A percentile compares a stretch with the other conserved stretches of the same genome.
Conservation (phyloP, 176 grass and related monocot species). For the Urochloa ruziziensis region DNA sequence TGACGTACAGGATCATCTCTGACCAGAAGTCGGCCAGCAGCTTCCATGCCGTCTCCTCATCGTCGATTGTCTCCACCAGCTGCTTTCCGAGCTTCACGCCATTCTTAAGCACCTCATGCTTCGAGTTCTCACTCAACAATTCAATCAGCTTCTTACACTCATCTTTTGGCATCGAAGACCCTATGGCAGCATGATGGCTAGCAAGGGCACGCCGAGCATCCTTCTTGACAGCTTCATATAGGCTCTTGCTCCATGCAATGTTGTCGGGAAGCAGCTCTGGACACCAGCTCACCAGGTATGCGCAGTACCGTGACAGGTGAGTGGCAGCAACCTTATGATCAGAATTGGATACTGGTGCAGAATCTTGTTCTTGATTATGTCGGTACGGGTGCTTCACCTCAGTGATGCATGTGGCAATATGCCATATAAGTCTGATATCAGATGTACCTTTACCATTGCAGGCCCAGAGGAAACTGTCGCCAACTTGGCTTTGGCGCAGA, state of each 20-base stretch:
- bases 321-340: neutral
- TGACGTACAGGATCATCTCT: neutral
- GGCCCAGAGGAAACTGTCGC: neutral
- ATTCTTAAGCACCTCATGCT: neutral
- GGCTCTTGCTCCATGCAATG: neutral
- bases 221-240: conserved; percentile 16
- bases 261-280: conserved; percentile 17
- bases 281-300: neutral
- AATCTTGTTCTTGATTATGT: neutral
- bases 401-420: conserved; percentile 23
- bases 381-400: neutral
- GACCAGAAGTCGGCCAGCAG: neutral
- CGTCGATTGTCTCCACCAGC: neutral
- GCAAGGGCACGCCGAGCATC: neutral
- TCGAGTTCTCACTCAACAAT: fast-evolving
- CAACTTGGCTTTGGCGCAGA: neutral
- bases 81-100: neutral
- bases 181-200: fast-evolving
- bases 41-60: neutral
- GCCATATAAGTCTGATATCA: neutral
- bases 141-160: neutral
- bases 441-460: neutral
- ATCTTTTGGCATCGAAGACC: neutral
- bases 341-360: neutral
- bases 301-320: conserved; percentile 23